Percentiles rank a stretch among this genome's conserved stretches.
These are phyloP conservation scores for Penicillium sp. DNA, from an alignment of 2,329 filamentous ascomycete species.

Conservation along the genomic window DNA sequence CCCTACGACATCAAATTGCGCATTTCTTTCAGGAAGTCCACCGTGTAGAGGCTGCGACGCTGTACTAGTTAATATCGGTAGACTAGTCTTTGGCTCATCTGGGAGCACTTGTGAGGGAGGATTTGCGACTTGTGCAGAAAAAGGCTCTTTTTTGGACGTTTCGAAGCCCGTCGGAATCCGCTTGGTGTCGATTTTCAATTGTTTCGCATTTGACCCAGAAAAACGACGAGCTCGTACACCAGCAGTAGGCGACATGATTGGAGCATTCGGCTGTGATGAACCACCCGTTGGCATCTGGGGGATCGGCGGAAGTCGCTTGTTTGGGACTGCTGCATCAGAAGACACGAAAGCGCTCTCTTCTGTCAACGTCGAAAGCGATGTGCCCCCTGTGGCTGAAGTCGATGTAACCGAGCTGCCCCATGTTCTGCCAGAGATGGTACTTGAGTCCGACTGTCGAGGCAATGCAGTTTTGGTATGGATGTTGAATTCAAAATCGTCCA, in stretches of 20 bases:
- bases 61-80: slow-evolving; percentile 16
- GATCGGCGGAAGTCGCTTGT: slow-evolving; percentile 33
- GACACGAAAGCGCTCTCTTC: slow-evolving; percentile 52
- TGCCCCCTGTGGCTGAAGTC: slow-evolving; percentile 65
- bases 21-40: slow-evolving; percentile 24
- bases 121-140: slow-evolving; percentile 21
- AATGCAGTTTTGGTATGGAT: slow-evolving; percentile 63
- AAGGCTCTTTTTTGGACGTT: slow-evolving; percentile 24
- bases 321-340: slow-evolving; percentile 30
- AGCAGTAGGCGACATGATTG: slow-evolving; percentile 22
- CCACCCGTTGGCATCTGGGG: slow-evolving; percentile 50
- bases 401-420: slow-evolving; percentile 77
- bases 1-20: slow-evolving; percentile 32
- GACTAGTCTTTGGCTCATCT: slow-evolving; percentile 23
- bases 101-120: slow-evolving; percentile 28
- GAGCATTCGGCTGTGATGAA: slow-evolving; percentile 21
- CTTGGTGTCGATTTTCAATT: slow-evolving; percentile 82
- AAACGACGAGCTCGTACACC: slow-evolving; percentile 72
- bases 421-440: slow-evolving; percentile 69
- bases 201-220: slow-evolving; percentile 74
- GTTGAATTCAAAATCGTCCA: slow-evolving; percentile 78
- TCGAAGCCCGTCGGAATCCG: slow-evolving; percentile 24
- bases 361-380: slow-evolving; percentile 66
- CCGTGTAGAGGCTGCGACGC: slow-evolving; percentile 20
- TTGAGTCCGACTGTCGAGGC: slow-evolving; percentile 77